A percentile compares a stretch with the other conserved stretches of the same genome.
These are phyloP conservation scores for Apiospora saccharicola DNA, from an alignment of 2,329 filamentous ascomycete genomes.

Conservation along the genomic window DNA sequence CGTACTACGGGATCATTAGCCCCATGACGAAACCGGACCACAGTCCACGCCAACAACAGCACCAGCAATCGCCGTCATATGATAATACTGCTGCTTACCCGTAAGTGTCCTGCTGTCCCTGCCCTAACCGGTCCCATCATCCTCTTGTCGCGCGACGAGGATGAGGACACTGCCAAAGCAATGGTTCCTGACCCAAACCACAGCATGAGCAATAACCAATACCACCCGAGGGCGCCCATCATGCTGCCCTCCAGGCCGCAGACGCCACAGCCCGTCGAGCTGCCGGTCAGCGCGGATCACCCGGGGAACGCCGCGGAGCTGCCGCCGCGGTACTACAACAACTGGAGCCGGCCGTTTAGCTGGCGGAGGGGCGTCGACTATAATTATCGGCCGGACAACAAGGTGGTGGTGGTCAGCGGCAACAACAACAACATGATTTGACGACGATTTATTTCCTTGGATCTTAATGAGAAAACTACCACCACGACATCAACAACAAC, in stretches of 20 bases:
- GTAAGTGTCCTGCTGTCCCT: neutral
- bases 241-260: neutral
- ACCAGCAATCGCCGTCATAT: neutral
- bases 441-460: neutral
- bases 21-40: neutral
- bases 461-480: neutral
- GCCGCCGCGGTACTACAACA: neutral
- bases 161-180: neutral
- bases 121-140: neutral
- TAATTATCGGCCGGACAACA: neutral
- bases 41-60: neutral
- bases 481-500: neutral
- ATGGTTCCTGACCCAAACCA: constrained; percentile 11
- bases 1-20: constrained; percentile 12
- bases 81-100: neutral
- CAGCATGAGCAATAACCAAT: neutral
- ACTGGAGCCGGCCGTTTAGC: neutral
- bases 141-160: neutral
- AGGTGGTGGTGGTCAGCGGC: neutral
- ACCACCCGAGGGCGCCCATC: constrained; percentile 13
- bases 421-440: constrained; percentile 7
- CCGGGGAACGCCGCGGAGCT: neutral
- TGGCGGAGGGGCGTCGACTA: neutral
- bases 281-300: neutral
- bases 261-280: neutral